These are phyloP conservation scores for Colletotrichum sp. DNA, from an alignment of 2,329 filamentous ascomycete genomes.

Conservation along the genomic window DNA sequence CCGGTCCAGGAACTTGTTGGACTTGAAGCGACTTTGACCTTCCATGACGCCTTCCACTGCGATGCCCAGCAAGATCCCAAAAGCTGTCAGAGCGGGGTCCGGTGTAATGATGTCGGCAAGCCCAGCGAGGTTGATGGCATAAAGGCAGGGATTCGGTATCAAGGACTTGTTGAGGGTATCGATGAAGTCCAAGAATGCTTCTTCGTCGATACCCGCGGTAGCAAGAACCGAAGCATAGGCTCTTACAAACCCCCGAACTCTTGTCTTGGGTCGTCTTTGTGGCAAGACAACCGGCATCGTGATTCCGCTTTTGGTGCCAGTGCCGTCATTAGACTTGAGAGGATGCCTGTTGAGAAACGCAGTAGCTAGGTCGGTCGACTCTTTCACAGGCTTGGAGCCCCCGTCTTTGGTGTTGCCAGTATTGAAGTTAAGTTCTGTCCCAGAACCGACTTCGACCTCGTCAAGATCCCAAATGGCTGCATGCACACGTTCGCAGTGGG, in stretches of 20 bases:
- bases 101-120: constrained; percentile 42
- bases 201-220: constrained; percentile 51
- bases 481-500: neutral
- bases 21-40: constrained; percentile 41
- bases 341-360: neutral
- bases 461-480: neutral
- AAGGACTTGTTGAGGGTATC: constrained; percentile 49
- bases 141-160: constrained; percentile 34
- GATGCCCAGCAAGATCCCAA: constrained; percentile 48
- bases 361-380: neutral
- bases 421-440: neutral
- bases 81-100: constrained; percentile 42
- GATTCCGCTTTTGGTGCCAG: constrained; percentile 11
- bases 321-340: neutral
- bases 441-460: neutral
- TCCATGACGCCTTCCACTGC: constrained; percentile 45
- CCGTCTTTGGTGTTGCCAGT: neutral
- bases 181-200: constrained; percentile 53
- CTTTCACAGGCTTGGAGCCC: neutral
- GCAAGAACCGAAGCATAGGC: constrained; percentile 56
- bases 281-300: constrained; percentile 55
- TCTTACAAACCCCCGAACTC: constrained; percentile 54
- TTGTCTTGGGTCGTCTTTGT: constrained; percentile 54
- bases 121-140: constrained; percentile 46
- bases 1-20: constrained; percentile 59